Base-by-base conservation (phyloP, 345 rosid genomes). In the Jatropha curcas region DNA sequence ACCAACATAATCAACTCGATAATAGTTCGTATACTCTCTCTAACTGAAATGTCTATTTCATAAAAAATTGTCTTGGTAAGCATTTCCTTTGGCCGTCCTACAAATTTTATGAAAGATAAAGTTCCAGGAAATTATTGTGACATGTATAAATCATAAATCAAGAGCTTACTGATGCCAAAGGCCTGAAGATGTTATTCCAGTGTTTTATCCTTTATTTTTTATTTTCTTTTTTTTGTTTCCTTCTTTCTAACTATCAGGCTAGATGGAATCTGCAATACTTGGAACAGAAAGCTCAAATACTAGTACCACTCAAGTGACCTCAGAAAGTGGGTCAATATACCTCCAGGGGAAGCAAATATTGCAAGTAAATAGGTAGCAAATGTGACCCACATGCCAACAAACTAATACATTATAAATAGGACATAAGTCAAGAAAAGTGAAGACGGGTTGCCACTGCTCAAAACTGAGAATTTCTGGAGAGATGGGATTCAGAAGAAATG, bases 401-500 rank as follows among this genome's bases (percentile, higher is more conserved):
- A 24, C 17, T 27, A 51, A 41, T 64, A 19, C 24, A 33, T 19
- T 65, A 24, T 1, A 12, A 25, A 14, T 46, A 9, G 5, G 30
- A 55, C 22, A n/a, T 53, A 34, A 68, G 28, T 7, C 25, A 7
- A 35, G 50, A 55, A 55, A 31, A 20, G 30, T 34, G 35, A 53
- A n/a, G 63, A n/a, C 7, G 22, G 2, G 61, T 14, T 68, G 62
- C 62, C 60, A 68, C 14, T 24, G 37, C 30, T 16, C 25, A n/a
- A 53, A 55, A 30, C 58, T 66, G 28, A 68, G 17, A 53, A 68
- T 31, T 35, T 20, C 71, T 35, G 7, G 20, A 68, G 46, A 22
- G 13, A 53, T n/a, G 5, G 25, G 13, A 13, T n/a, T n/a, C 27
- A 61, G 0, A 50, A 10, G 41, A 67, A 43, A 30, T 45, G 50